These are phyloP conservation scores for Alternaria ventricosa DNA, from an alignment of 2,329 filamentous ascomycete species.

Conservation along the genomic window DNA sequence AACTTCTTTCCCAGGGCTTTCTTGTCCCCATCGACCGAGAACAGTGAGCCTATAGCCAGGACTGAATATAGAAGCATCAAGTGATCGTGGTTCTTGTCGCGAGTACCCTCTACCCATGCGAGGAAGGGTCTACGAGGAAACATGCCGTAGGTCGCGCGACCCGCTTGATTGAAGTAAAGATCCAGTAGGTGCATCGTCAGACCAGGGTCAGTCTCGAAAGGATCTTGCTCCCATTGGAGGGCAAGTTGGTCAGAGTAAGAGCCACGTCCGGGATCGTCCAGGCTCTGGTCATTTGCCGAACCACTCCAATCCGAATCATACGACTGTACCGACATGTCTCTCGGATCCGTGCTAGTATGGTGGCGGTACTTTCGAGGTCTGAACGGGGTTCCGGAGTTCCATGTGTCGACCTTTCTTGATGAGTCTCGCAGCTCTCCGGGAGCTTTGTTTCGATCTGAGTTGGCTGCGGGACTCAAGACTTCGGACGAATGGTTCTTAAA, in stretches of 20 bases:
- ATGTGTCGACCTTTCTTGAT: conserved; percentile 35
- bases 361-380: conserved; percentile 37
- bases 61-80: conserved; percentile 67
- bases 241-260: conserved; percentile 43
- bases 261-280: conserved; percentile 36
- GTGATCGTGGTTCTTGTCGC: conserved; percentile 61
- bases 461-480: conserved; percentile 37
- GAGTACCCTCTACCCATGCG: conserved; percentile 59
- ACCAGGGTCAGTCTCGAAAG: conserved; percentile 58
- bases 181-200: conserved; percentile 60
- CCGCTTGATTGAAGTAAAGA: conserved; percentile 64
- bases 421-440: conserved; percentile 40
- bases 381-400: conserved; percentile 35
- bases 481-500: conserved; percentile 43
- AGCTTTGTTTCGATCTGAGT: conserved; percentile 37
- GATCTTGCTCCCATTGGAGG: conserved; percentile 60
- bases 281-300: conserved; percentile 35
- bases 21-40: conserved; percentile 57
- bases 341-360: conserved; percentile 26
- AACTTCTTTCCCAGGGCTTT: conserved; percentile 56
- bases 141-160: conserved; percentile 62
- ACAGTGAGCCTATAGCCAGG: conserved; percentile 64
- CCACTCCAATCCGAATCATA: conserved; percentile 45
- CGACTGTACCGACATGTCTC: conserved; percentile 45
- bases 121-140: conserved; percentile 63